Percentiles rank a stretch among this genome's conserved stretches.
These are phyloP conservation scores for Kwoniella botswanensis DNA, from an alignment of 768 basidiomycete species.

Conservation along the genomic window DNA sequence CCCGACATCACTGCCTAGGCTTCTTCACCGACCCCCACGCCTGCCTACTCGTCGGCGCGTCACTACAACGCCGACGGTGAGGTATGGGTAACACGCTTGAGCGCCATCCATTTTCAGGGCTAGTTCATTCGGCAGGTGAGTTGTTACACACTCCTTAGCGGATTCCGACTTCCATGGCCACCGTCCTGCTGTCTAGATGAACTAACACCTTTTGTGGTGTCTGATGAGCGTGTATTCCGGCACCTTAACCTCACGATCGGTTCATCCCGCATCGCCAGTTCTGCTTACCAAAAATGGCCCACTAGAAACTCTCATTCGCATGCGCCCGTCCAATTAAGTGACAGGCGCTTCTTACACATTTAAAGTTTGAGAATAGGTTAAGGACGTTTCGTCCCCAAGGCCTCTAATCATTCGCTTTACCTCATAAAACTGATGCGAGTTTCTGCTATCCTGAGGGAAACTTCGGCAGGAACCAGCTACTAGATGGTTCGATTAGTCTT, in stretches of 20 bases:
- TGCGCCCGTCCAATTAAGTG: constrained; percentile 59
- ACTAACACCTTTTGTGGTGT: constrained; percentile 44
- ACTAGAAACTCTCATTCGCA: constrained; percentile 66
- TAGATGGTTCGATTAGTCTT: constrained; percentile 91
- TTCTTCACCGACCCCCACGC: too few species aligned
- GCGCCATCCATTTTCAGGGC: too few species aligned
- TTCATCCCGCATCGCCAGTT: constrained; percentile 66
- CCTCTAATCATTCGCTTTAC: constrained; percentile 82
- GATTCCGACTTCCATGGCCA: constrained; percentile 61
- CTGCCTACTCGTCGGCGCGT: too few species aligned
- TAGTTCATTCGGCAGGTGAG: too few species aligned
- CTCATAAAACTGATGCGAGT: constrained; percentile 67
- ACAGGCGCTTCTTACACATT: constrained; percentile 68
- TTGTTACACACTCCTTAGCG: constrained; percentile 60
- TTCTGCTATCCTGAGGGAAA: constrained; percentile 68
- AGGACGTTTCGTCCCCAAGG: constrained; percentile 86
- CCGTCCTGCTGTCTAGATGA: constrained; percentile 31
- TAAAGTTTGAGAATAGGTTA: constrained; percentile 80
- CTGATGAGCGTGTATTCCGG: constrained; percentile 76
- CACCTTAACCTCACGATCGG: constrained; percentile 71
- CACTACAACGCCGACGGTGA: constrained; percentile 11
- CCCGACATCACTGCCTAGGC: too few species aligned
- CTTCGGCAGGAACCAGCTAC: constrained; percentile 87
- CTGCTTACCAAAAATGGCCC: constrained; percentile 64
- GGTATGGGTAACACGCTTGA: too few species aligned